phyloP scores from a whole-genome alignment of 2,329 filamentous ascomycete species.

The Phyllosticta citrichinensis region DNA sequence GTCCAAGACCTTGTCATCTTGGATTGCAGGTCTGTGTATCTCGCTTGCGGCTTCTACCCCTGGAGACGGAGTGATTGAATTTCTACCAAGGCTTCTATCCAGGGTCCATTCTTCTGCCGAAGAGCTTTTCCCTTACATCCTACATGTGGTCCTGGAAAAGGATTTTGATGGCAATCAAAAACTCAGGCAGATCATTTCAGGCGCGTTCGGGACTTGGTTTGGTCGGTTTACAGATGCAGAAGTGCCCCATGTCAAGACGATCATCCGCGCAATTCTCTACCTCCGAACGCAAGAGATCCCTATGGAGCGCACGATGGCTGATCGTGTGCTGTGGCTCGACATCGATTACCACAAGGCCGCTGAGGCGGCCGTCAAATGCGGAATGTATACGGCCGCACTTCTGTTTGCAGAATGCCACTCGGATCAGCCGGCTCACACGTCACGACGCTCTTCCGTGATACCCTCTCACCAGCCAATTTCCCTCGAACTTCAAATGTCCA shows the following conservation, averaged over 20 bases:
- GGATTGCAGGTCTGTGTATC: constrained; percentile 54
- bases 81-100: constrained; percentile 56
- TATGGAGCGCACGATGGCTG: constrained; percentile 65
- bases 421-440: constrained; percentile 40
- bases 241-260: constrained; percentile 57
- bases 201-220: constrained; percentile 56
- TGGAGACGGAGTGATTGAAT: constrained; percentile 58
- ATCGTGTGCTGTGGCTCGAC: constrained; percentile 77
- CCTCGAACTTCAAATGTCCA: constrained; percentile 61
- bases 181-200: constrained; percentile 51
- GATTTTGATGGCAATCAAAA: constrained; percentile 53
- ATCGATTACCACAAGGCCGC: constrained; percentile 65
- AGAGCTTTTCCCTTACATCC: constrained; percentile 68
- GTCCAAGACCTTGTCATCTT: constrained; percentile 28
- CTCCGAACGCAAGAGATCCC: constrained; percentile 71
- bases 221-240: constrained; percentile 32
- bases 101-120: constrained; percentile 61
- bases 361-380: constrained; percentile 62
- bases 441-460: constrained; percentile 54
- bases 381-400: constrained; percentile 79
- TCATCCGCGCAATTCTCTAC: constrained; percentile 76
- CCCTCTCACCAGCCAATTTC: constrained; percentile 38
- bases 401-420: constrained; percentile 68
- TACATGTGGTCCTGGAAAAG: constrained; percentile 68
- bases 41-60: constrained; percentile 42